These are phyloP conservation scores for Puccinia brachypodii DNA, from an alignment of 1,284 basidiomycete genomes.

Conservation along the genomic window DNA sequence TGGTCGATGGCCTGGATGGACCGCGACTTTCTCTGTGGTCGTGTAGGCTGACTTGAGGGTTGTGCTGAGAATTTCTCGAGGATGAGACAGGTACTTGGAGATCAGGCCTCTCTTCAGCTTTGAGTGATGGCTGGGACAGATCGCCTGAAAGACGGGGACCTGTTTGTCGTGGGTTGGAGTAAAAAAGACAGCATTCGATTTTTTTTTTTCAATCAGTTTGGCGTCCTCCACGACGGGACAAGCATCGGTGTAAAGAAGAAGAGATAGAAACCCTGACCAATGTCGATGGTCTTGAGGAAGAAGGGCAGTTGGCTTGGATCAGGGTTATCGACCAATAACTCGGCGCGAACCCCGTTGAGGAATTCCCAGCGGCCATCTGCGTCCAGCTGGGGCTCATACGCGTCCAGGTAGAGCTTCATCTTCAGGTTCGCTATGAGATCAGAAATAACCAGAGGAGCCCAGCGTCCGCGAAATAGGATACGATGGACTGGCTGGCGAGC, in stretches of 20 bases:
- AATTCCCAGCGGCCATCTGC: background rate
- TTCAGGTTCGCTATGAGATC: background rate
- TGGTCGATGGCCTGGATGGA: background rate
- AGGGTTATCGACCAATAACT: background rate
- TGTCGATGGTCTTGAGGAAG: slow-evolving; percentile 9
- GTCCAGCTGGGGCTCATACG: slow-evolving; percentile 2
- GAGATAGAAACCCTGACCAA: background rate
- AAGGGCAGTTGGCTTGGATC: background rate
- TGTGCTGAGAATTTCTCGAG: background rate
- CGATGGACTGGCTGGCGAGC: background rate
- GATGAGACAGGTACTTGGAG: background rate
- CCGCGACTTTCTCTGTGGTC: background rate
- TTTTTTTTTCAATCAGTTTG: no score
- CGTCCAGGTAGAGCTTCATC: background rate
- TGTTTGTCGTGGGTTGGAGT: background rate
- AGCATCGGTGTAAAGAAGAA: background rate
- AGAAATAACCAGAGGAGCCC: background rate
- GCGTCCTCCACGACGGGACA: no score
- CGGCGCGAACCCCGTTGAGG: slow-evolving; percentile 11
- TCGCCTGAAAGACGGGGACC: background rate
- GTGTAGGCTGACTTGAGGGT: background rate
- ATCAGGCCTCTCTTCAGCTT: background rate
- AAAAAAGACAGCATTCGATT: background rate
- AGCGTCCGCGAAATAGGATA: background rate
- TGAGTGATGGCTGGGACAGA: background rate